A percentile compares a stretch with the other conserved stretches of the same genome.
Evolutionary conservation across 108 stramenopile genomes (phyloP).

Genomic region (Halocafeteria seosinensis): DNA sequence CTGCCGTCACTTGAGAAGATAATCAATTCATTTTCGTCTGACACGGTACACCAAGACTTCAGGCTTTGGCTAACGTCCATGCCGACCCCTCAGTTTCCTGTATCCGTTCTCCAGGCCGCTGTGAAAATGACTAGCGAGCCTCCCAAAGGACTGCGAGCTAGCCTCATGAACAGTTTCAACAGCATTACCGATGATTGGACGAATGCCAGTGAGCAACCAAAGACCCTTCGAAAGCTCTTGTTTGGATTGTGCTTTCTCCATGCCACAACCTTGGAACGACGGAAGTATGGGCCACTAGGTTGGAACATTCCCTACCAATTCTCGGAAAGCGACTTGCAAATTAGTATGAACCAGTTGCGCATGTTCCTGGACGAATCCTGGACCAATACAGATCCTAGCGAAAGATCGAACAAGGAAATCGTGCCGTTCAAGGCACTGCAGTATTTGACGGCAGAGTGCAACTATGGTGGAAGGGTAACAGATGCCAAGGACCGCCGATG

Average conservation of each 20-base stretch:
- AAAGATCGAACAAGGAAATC: slow-evolving; percentile 36
- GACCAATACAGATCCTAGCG: slow-evolving; percentile 4
- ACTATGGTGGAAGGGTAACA: slow-evolving; percentile 51
- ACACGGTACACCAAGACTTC: slow-evolving; percentile 30
- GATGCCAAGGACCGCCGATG: slow-evolving; percentile 51
- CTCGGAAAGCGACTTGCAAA: slow-evolving; percentile 34
- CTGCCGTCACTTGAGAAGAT: slow-evolving; percentile 42
- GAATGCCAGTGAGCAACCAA: slow-evolving; percentile 11
- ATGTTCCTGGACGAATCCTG: slow-evolving; percentile 40
- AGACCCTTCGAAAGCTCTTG: slow-evolving; percentile 41
- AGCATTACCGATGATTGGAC: slow-evolving; percentile 24
- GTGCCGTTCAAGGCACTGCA: slow-evolving; percentile 39
- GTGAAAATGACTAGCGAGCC: slow-evolving; percentile 53
- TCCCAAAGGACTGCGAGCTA: slow-evolving; percentile 45
- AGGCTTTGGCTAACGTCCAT: slow-evolving; percentile 47
- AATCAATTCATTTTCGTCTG: slow-evolving; percentile 35
- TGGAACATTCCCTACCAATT: slow-evolving; percentile 55
- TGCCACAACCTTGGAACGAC: slow-evolving; percentile 37
- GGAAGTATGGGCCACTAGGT: slow-evolving; percentile 44
- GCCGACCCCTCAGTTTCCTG: slow-evolving; percentile 39
- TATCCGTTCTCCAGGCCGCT: slow-evolving; percentile 42
- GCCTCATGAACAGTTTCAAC: slow-evolving; percentile 29
- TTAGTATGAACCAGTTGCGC: slow-evolving; percentile 39
- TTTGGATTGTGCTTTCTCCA: slow-evolving; percentile 49
- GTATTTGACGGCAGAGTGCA: slow-evolving; percentile 48